phyloP scores from a whole-genome alignment of 306 rosid genomes.

The Urtica urens region DNA sequence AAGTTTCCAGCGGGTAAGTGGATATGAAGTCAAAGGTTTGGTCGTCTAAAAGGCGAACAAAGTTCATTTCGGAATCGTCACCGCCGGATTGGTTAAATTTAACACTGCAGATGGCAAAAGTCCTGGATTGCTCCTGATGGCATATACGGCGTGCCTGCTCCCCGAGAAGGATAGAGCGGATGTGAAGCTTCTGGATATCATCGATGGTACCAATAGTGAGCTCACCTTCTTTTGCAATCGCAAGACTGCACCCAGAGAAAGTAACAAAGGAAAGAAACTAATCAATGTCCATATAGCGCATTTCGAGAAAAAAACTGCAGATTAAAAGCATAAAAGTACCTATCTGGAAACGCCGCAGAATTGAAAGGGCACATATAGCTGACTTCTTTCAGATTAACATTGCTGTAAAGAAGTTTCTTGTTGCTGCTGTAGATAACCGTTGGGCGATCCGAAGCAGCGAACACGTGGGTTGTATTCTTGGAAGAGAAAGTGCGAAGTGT shows the following conservation, averaged over 20 bases:
- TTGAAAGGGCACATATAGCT: conserved; percentile 99
- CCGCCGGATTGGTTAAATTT: conserved; percentile 61
- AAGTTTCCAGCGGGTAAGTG: conserved; percentile 75
- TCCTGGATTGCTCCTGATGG: conserved; percentile 97
- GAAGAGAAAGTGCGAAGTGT: conserved; percentile 95
- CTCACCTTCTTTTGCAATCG: conserved; percentile 96
- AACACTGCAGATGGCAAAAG: conserved; percentile 77
- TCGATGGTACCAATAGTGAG: conserved; percentile 98
- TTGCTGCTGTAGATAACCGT: conserved; percentile 96
- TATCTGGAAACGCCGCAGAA: conserved; percentile 98
- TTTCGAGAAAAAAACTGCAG: neutral
- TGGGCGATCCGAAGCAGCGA: conserved; percentile 97
- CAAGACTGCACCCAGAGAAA: conserved; percentile 48
- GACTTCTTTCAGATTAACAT: conserved; percentile 94
- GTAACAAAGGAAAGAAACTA: neutral
- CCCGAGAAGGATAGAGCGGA: conserved; percentile 87
- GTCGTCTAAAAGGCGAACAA: conserved; percentile 85
- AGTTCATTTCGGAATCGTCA: conserved; percentile 82
- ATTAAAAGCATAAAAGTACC: conserved; percentile 32
- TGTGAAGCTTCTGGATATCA: conserved; percentile 97
- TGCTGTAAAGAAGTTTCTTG: conserved; percentile 89
- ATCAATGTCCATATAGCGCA: neutral
- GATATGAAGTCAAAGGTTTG: conserved; percentile 87
- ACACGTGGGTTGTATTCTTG: conserved; percentile 86
- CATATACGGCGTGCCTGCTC: conserved; percentile 91